These are phyloP conservation scores for Peterozyma xylosa DNA, from an alignment of 805 yeast species.

Conservation along the genomic window DNA sequence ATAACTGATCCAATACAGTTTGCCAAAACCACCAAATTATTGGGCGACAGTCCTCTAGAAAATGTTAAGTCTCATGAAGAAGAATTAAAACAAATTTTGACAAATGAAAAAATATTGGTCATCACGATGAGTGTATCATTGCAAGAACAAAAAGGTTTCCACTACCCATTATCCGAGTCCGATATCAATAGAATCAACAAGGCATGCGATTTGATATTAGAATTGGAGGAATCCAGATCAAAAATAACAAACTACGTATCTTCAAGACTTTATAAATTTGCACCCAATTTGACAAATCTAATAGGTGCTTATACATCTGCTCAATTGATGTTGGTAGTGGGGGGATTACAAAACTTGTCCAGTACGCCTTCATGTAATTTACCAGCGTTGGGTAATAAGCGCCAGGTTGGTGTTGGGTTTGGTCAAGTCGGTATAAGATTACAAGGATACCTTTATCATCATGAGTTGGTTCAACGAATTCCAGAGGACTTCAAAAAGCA, in stretches of 20 bases:
- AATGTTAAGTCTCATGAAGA: slow-evolving; percentile 17
- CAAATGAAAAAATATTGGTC: slow-evolving; percentile 63
- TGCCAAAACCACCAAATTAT: slow-evolving; percentile 38
- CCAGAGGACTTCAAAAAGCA: slow-evolving; percentile 55
- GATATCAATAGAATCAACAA: slow-evolving; percentile 30
- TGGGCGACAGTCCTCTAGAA: slow-evolving; percentile 39
- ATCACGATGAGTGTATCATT: slow-evolving; percentile 65
- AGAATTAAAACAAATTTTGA: slow-evolving; percentile 33
- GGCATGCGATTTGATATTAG: slow-evolving; percentile 40
- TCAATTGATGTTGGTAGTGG: slow-evolving; percentile 58
- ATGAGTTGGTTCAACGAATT: slow-evolving; percentile 50
- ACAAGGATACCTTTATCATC: slow-evolving; percentile 61
- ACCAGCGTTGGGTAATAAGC: slow-evolving; percentile 63
- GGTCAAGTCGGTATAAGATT: slow-evolving; percentile 45
- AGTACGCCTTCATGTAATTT: slow-evolving; percentile 77
- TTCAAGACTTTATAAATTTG: slow-evolving; percentile 45
- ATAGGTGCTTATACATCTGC: slow-evolving; percentile 71
- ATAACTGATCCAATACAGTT: slow-evolving; percentile 58
- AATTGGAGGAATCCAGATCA: slow-evolving; percentile 33
- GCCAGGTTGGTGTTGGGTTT: slow-evolving; percentile 28
- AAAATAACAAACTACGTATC: slow-evolving; percentile 49
- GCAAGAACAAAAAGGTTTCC: slow-evolving; percentile 28
- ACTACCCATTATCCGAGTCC: slow-evolving; percentile 8
- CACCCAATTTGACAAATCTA: slow-evolving; percentile 74
- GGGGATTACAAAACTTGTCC: slow-evolving; percentile 62